Evolutionary conservation across 768 basidiomycete species (phyloP).

Genomic region (Royoungia palumana): DNA sequence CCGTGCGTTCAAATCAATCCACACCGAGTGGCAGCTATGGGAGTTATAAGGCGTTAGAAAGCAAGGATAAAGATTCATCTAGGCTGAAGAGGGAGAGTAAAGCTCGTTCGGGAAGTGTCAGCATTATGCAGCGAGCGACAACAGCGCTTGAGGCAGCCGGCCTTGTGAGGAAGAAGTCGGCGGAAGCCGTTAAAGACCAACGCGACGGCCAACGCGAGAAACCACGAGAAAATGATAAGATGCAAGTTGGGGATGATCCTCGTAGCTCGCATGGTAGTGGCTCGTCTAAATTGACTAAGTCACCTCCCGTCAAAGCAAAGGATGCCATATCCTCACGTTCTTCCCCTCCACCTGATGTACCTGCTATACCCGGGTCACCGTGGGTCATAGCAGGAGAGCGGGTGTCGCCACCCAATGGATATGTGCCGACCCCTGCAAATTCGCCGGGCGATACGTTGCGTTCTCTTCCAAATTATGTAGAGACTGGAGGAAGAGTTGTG

Average conservation of each 20-base stretch:
- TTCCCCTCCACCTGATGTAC: conserved; percentile 45
- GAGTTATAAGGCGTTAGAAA: conserved; percentile 48
- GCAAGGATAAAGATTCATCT: conserved; percentile 43
- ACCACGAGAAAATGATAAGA: conserved; percentile 42
- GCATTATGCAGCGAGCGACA: conserved; percentile 94
- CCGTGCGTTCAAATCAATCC: conserved; percentile 58
- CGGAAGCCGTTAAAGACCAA: conserved; percentile 68
- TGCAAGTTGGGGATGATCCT: conserved; percentile 50
- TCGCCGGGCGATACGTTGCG: conserved; percentile 53
- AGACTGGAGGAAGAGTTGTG: conserved; percentile 32
- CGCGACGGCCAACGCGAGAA: conserved; percentile 44
- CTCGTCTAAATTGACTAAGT: conserved; percentile 61
- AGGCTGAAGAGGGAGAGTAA: conserved; percentile 58
- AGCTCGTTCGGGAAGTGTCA: conserved; percentile 81
- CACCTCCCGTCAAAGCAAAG: conserved; percentile 56
- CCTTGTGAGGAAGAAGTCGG: conserved; percentile 77
- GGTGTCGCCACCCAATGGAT: conserved; percentile 35
- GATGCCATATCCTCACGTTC: conserved; percentile 45
- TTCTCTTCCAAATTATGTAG: conserved; percentile 41
- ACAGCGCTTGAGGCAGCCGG: conserved; percentile 86
- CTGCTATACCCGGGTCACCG: conserved; percentile 55
- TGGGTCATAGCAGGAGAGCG: conserved; percentile 62
- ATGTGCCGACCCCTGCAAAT: conserved; percentile 46
- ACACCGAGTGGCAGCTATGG: conserved; percentile 64
- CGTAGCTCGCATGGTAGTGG: conserved; percentile 65